Base-by-base conservation (phyloP, 1,284 basidiomycete genomes). In the Blastosporella zonata region DNA sequence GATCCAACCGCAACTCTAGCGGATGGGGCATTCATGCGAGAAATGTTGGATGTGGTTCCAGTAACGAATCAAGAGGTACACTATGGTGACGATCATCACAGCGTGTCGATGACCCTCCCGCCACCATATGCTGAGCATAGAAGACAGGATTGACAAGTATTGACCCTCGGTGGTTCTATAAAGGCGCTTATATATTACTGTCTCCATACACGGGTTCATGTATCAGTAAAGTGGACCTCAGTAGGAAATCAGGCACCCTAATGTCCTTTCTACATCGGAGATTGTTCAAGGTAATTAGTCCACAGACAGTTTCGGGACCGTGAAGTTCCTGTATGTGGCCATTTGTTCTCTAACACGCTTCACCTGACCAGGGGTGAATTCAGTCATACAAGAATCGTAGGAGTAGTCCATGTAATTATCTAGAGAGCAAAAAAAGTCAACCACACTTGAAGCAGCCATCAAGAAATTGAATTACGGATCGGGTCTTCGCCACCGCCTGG, bases 401-500 rank as follows among this genome's bases (percentile, higher is more conserved):
- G 50, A 48, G 42, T 60, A 51, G 53, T 64, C 61, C 68, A 61
- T 62, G 46, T 47, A 62, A 44, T 61, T 62, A 42, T 58, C 59
- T 62, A 38, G 20, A 12, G 10, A 15, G 18, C 17, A 27, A 37
- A 35, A 25, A 25, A 37, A 31, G 12, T 29, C 12, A 35, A 18
- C 2, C 21, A 2, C 20, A 10, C 3, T 13, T 37, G 5, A 22
- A 37, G 3, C 29, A 53, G 15, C 10, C 25, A 27, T 27, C 25
- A 10, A 17, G 36, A 33, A 10, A 31, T 15, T 12, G 8, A 10
- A 58, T 59, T 61, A 66, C 70, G 61, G 55, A 75, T 69, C 0
- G 67, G 65, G 50, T 71, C 68, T 15, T 58, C 50, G 25, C 68
- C 67, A 17, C 62, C 57, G 17, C 63, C 62, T 5, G 60, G 9